Evolutionary conservation across 306 rosid species (phyloP), one percentile per base, ranked within the genome.

Genomic region (Castanospermum australe): DNA sequence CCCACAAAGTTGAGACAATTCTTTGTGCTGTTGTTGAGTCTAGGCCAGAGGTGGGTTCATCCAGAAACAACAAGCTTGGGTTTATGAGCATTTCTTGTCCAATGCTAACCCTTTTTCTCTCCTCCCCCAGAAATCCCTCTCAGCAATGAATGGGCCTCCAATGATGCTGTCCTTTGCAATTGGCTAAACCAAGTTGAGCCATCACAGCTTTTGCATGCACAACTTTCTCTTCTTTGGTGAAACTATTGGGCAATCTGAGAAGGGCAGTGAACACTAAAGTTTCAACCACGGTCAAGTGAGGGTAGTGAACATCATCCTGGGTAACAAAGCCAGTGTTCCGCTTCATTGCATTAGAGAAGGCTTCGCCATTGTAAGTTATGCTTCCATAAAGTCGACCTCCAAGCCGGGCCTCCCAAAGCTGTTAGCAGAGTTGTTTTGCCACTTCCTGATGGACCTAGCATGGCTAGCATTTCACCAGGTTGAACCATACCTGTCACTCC

Each of bases 391-490:
- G 83, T 0, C 21, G 42, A 1, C 90, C 85, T 4, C 82, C 77
- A 9, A 86, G 82, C 4, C 91, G 70, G 70, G 2, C 92, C 89
- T 1, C 92, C 93, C 5, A 91, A 4, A 4, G 93, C 90, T 2
- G 88, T 79, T 1, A 89, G 78, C 5, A 91, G 79, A 3, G 96
- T 91, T 2, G 96, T 91, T 81, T 91, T 89, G 50, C 96, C 96
- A 9, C 92, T 87, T 5, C 96, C 96, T 0, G 96, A 91, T 6
- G 96, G 96, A 18, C 96, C 96, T 14, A 91, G 44, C 89, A 89
- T 89, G 21, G 93, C 93, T 8, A 91, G 78, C 41, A 91, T 73
- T 68, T 91, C 92, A 0, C 92, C 92, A 0, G 90, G 87, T 51
- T 78, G 39, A 11, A 84, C 92, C 17, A 84, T 72, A 0, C 96